These are phyloP conservation scores for Colletotrichum phormii DNA, from an alignment of 2,329 filamentous ascomycete genomes.

Conservation along the genomic window DNA sequence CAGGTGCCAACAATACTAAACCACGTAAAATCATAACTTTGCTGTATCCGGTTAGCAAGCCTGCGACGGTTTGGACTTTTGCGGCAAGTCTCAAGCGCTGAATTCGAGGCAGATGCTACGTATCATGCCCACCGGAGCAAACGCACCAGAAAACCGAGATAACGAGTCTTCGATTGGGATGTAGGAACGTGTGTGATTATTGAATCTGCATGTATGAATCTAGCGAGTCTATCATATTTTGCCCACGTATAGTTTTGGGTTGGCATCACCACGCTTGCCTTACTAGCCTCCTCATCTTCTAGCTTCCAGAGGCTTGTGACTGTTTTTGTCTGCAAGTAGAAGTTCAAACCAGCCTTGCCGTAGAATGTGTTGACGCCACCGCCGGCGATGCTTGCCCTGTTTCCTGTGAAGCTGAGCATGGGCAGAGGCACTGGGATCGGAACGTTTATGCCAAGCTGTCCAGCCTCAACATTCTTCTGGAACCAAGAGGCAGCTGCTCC, in stretches of 20 bases:
- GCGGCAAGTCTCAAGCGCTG: too few relatives aligned
- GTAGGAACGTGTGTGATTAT: not conserved
- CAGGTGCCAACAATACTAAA: not conserved
- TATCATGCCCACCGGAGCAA: too few relatives aligned
- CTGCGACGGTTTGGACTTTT: too few relatives aligned
- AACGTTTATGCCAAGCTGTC: constrained; percentile 43
- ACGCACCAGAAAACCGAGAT: not conserved
- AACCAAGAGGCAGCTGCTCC: constrained; percentile 46
- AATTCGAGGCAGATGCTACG: too few relatives aligned
- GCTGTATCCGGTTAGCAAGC: not conserved
- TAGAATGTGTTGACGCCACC: constrained; percentile 80
- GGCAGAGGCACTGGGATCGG: constrained; percentile 43
- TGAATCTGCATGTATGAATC: not conserved
- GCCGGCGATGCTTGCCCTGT: constrained; percentile 72
- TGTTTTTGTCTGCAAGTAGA: constrained; percentile 70
- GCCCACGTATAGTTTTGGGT: not conserved
- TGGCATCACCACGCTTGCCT: constrained; percentile 10
- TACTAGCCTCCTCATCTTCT: constrained; percentile 57
- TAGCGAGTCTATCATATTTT: not conserved
- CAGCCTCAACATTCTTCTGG: constrained; percentile 44
- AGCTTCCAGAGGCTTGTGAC: constrained; percentile 71
- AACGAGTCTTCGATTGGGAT: not conserved
- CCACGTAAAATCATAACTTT: not conserved
- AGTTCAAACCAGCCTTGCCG: constrained; percentile 75
- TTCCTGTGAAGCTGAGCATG: constrained; percentile 44